Percentiles rank a stretch among this genome's conserved stretches.
phyloP scores from a whole-genome alignment of 176 grass and related monocot genomes.

The Musa beccarii region DNA sequence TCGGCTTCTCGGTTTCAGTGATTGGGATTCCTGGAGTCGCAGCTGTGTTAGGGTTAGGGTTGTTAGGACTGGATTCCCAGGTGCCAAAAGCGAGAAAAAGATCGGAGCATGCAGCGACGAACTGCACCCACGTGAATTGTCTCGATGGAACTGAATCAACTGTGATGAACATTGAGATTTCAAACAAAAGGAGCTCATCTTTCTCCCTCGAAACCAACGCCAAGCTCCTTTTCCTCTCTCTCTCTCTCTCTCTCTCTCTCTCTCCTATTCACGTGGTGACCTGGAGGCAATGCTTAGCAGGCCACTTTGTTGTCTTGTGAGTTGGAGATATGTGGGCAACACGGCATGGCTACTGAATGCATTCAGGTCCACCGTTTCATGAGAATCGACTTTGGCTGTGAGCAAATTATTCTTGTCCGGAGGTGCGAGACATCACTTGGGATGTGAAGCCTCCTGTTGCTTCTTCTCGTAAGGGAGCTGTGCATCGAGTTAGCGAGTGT shows the following conservation, averaged over 20 bases:
- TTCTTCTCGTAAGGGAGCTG: too few relatives aligned
- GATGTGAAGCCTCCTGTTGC: too few relatives aligned
- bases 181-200: too few relatives aligned
- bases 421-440: neutral
- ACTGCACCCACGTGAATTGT: too few relatives aligned
- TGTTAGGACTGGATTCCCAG: neutral
- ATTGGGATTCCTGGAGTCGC: too few relatives aligned
- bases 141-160: too few relatives aligned
- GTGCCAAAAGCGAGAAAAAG: too few relatives aligned
- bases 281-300: neutral
- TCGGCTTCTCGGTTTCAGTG: too few relatives aligned
- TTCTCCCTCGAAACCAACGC: neutral
- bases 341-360: neutral
- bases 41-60: constrained; percentile 11
- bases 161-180: too few relatives aligned
- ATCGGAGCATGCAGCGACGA: too few relatives aligned
- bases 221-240: neutral
- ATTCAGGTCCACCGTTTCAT: constrained; percentile 12
- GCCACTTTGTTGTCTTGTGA: constrained; percentile 13
- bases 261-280: constrained; percentile 12
- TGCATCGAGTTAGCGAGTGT: too few relatives aligned
- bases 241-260: too few relatives aligned
- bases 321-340: neutral
- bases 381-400: neutral
- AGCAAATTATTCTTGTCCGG: neutral